A percentile compares a stretch with the other conserved stretches of the same genome.
Evolutionary conservation across 2,329 filamentous ascomycete species (phyloP).

Genomic region (Microdochium paspali): DNA sequence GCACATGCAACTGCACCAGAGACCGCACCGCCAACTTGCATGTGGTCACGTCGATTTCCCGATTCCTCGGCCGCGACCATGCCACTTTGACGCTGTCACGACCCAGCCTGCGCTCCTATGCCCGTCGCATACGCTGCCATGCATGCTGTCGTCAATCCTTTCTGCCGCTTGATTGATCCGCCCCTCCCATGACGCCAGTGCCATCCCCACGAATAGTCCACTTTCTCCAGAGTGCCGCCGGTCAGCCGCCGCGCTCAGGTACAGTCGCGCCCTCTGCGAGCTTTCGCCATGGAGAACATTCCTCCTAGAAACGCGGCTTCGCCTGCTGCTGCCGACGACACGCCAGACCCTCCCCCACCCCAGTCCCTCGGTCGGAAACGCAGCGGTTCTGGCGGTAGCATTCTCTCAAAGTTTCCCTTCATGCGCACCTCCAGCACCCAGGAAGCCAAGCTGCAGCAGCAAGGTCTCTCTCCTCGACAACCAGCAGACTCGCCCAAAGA

Average conservation of each 20-base stretch:
- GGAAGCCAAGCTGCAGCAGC: slow-evolving; percentile 28
- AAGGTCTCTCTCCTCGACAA: slow-evolving; percentile 24
- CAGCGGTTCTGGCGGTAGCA: slow-evolving; percentile 48
- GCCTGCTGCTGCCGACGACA: not conserved
- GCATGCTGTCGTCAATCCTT: not conserved
- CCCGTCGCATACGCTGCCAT: not conserved
- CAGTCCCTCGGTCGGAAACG: slow-evolving; percentile 31
- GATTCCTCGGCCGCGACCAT: too few relatives aligned
- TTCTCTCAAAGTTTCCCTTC: slow-evolving; percentile 63
- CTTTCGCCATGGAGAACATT: not conserved
- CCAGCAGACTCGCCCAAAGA: slow-evolving; percentile 6
- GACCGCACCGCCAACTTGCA: too few relatives aligned
- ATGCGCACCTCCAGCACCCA: slow-evolving; percentile 35
- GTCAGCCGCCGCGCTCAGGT: not conserved
- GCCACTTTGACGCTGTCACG: too few relatives aligned
- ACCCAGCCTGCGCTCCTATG: too few relatives aligned
- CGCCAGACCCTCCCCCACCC: slow-evolving; percentile 8
- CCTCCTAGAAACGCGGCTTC: not conserved
- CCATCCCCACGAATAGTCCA: not conserved
- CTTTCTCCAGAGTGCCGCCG: not conserved
- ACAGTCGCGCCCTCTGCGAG: not conserved
- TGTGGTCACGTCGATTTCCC: too few relatives aligned
- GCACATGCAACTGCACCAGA: too few relatives aligned
- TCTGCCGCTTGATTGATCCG: not conserved
- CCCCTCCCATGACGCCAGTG: not conserved